Base-by-base conservation (phyloP, 2,329 filamentous ascomycete species). In the Bipolaris oryzae region DNA sequence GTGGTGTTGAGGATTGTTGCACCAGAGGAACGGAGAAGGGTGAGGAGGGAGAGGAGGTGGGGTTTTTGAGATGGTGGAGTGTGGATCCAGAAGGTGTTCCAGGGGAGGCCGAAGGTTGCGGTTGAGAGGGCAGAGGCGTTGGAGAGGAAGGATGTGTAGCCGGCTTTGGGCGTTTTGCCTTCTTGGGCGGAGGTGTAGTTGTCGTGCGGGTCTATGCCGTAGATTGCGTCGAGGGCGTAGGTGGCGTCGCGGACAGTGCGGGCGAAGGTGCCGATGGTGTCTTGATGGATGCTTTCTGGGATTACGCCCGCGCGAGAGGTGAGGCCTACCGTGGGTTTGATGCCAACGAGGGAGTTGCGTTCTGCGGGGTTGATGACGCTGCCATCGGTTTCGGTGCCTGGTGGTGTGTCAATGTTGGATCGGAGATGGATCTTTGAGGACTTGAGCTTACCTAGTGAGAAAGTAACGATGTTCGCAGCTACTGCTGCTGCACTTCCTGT, bases 301-400 rank as follows among this genome's bases (percentile, higher is more conserved):
- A 92, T 72, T 0, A 81, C 78, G 1, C 77, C 77, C 25, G 71
- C 71, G 39, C 88, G 79, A 7, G 88, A 90, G 0, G 88, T 91
- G 48, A 91, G 74, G 0, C 89, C 89, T 5, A 92, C 87, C 1
- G 89, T 92, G 1, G 89, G 89, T 75, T 92, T 92, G 72, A 92
- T 84, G 3, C 89, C 89, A 1, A 92, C 88, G 1, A 92, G 70
- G 1, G 81, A 83, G 68, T 89, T 90, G 4, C 87, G 79, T 71
- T 88, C 84, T 0, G 89, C 88, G 0, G 90, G 90, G 70, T 85
- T 87, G 68, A 91, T 90, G 15, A 92, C 66, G 53, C 74, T 78
- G 1, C 79, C 89, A 69, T 92, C 89, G 0, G 89, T 92, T 76
- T 92, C 90, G 0, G 89, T 92, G 3, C 58, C 58, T 47, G 21